Evolutionary conservation across 192 early-diverging fungal genomes (phyloP), one percentile per base, ranked within the genome.

Genomic region (Kickxella alabastrina): DNA sequence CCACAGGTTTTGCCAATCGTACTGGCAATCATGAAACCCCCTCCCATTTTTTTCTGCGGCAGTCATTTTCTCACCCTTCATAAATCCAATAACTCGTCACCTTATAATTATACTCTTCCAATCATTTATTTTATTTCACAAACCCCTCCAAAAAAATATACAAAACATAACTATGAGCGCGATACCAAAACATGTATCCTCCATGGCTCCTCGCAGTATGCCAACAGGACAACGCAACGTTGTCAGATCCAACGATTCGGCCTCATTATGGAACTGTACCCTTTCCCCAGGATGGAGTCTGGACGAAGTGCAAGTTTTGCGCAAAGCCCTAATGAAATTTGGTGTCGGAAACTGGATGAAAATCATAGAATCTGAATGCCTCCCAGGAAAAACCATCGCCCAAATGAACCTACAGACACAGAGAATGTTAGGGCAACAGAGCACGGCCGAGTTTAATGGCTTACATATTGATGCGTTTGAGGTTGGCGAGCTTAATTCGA

Each of bases 381-480:
- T 97, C 3, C 92, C 92, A 8, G 94, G 92, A 36, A 97, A 97
- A 56, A 95, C 91, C n/a, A 94, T 91, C 49, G 91, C 94, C 7
- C 94, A 97, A 72, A 90, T 95, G 87, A 96, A 97, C 76, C 64
- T 97, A 31, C 94, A 97, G 56, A 84, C 88, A 15, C 94, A 97
- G 64, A 79, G 94, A 26, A 82, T 97, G 81, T 81, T 97, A 1
- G 94, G 94, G 0, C 93, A 97, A 62, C 94, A 97, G 60, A 92
- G 89, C 73, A 95, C 91, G 5, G 92, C 88, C 49, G 94, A 97
- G 68, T 97, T 97, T 68, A 88, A 87, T 24, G 84, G 89, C 27
- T 76, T 97, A 35, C 94, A 97, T 63, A 86, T 97, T 10, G 92
- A 97, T 55, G 86, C 88, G 15, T 65, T 85, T 15, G 83, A 84